Evolutionary conservation across 495 filamentous ascomycete genomes (phyloP).

Genomic region (Tuber aestivum): DNA sequence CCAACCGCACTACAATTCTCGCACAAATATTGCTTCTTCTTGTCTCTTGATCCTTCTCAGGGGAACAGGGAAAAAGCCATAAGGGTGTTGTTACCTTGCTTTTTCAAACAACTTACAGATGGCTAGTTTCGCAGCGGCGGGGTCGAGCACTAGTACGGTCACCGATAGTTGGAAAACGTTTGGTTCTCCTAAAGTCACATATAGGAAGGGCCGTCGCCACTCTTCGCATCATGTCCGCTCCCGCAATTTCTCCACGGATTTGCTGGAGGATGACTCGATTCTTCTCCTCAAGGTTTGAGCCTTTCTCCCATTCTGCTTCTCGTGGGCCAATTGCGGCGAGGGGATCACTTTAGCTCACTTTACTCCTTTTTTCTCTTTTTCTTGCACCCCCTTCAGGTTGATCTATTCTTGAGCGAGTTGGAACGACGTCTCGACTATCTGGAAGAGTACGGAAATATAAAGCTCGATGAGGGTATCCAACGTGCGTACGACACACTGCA

Average conservation of each 20-base stretch:
- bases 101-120: conserved; percentile 6
- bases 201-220: conserved; percentile 26
- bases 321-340: background rate
- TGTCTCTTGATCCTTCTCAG: background rate
- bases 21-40: background rate
- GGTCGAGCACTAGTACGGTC: conserved; percentile 12
- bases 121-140: background rate
- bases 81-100: background rate
- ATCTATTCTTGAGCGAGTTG: conserved; percentile 82
- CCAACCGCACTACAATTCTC: background rate
- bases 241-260: conserved; percentile 38
- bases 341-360: background rate
- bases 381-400: conserved; percentile 53
- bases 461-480: conserved; percentile 72
- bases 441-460: conserved; percentile 77
- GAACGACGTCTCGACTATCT: conserved; percentile 81
- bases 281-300: conserved; percentile 38
- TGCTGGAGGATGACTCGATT: conserved; percentile 36
- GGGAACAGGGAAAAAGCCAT: background rate
- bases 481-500: conserved; percentile 78
- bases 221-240: conserved; percentile 26
- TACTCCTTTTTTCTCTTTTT: background rate
- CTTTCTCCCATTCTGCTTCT: background rate
- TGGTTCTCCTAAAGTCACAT: conserved; percentile 19
- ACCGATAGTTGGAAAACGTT: conserved; percentile 30